Evolutionary conservation across 306 rosid genomes (phyloP), one percentile per base, ranked within the genome.

Genomic region (Ammopiptanthus mongolicus): DNA sequence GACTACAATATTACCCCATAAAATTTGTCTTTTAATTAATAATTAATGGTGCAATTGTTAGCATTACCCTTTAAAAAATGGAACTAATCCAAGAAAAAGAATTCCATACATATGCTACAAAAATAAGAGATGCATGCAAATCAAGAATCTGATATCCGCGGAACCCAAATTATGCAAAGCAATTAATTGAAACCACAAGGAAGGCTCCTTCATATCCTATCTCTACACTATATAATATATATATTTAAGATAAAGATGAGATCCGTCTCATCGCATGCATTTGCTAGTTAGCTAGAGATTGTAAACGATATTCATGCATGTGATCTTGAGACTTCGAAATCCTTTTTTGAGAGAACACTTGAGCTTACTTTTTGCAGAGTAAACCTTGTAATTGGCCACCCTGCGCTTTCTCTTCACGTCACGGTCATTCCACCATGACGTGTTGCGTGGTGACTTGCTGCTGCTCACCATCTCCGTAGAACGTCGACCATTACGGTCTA

Each of bases 361-460:
- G 66, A 84, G 14, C 55, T 73, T 84, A 39, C 86, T 90, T 66
- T 87, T 85, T 0, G 82, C 77, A 8, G 73, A 79, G 3, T 87
- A 91, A 5, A 80, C 33, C 76, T 82, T 87, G 51, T 89, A 91
- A 37, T 25, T 76, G 3, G 84, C 79, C 36, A 87, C 86, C 14
- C 95, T 78, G 9, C 86, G 65, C 17, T 76, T 78, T 69, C 95
- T 83, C 82, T 84, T 86, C 25, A 19, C 0, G 47, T 88, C 92
- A 0, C 81, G 63, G 25, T 84, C 84, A 0, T 84, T 74, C 90
- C 90, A 88, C 86, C 78, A 74, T 5, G 81, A 73, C 7, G 22
- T 58, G 14, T 5, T 8, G 0, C 73, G 7, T 44, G 39, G 60
- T 2, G 25, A 2, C 42, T 63, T 46, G 6, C 0, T 41, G 47